Evolutionary conservation across 1,284 basidiomycete genomes (phyloP).

Genomic region (Malassezia slooffiae): DNA sequence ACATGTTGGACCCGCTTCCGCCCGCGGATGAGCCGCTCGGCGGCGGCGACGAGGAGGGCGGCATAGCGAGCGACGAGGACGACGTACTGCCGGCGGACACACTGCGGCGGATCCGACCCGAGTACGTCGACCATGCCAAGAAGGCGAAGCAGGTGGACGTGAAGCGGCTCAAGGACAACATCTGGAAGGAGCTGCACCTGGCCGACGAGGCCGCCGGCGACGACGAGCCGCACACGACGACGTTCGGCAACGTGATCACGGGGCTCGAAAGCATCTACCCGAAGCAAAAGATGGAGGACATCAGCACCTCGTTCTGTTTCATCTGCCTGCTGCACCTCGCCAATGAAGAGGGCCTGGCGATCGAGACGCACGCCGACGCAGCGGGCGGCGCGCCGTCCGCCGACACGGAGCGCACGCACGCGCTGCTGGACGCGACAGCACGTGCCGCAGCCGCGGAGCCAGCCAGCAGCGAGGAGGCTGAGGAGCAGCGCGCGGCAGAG

Average conservation of each 20-base stretch:
- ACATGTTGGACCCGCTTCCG: slow-evolving; percentile 49
- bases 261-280: slow-evolving; percentile 73
- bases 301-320: slow-evolving; percentile 98
- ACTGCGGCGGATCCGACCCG: slow-evolving; percentile 64
- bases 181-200: slow-evolving; percentile 70
- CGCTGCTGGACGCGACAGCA: too few relatives aligned
- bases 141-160: slow-evolving; percentile 94
- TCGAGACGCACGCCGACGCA: slow-evolving; percentile 6
- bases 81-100: slow-evolving; percentile 77
- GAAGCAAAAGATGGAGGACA: slow-evolving; percentile 86
- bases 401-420: too few relatives aligned
- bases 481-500: too few relatives aligned
- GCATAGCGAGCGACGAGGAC: slow-evolving; percentile 57
- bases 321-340: slow-evolving; percentile 91
- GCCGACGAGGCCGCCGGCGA: background rate
- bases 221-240: slow-evolving; percentile 19
- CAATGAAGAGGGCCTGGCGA: slow-evolving; percentile 73
- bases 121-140: slow-evolving; percentile 88
- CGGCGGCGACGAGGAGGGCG: slow-evolving; percentile 39
- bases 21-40: slow-evolving; percentile 14
- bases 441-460: too few relatives aligned
- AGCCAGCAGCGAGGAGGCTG: too few relatives aligned
- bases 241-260: slow-evolving; percentile 70
- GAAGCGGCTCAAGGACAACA: slow-evolving; percentile 90
- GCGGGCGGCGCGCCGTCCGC: too few relatives aligned